Evolutionary conservation across 2,329 filamentous ascomycete genomes (phyloP).

Genomic region (Neonectria punicea): DNA sequence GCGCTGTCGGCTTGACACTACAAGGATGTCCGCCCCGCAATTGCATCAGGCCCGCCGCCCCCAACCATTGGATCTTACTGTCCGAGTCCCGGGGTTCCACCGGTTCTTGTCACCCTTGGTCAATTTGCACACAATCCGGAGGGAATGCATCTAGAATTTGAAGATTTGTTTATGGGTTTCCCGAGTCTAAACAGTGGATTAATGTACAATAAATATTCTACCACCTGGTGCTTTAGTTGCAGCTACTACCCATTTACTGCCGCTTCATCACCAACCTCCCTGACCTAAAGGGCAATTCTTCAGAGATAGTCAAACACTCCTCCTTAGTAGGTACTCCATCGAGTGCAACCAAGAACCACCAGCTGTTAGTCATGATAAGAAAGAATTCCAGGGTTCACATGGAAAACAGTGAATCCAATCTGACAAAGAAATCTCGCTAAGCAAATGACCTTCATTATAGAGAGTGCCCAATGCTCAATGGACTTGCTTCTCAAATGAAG

Average conservation of each 20-base stretch:
- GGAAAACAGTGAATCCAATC: not conserved
- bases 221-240: no score
- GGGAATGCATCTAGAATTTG: not conserved
- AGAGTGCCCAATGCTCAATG: not conserved
- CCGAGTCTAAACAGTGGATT: not conserved
- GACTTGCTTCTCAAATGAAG: not conserved
- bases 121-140: not conserved
- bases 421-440: not conserved
- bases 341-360: no score
- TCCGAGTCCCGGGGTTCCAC: not conserved
- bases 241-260: not conserved
- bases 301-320: no score
- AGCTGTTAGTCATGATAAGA: not conserved
- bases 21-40: slow-evolving; percentile 5
- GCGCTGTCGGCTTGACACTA: slow-evolving; percentile 1
- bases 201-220: not conserved
- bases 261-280: not conserved
- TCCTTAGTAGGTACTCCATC: no score
- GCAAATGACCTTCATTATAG: not conserved
- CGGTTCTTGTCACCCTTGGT: not conserved
- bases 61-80: not conserved
- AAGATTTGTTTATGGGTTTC: not conserved
- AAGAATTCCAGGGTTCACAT: not conserved
- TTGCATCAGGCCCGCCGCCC: not conserved
- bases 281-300: not conserved